Percentiles rank a stretch among this genome's conserved stretches.
Evolutionary conservation across 2,329 filamentous ascomycete species (phyloP).

Genomic region (Diplodia scrobiculata): DNA sequence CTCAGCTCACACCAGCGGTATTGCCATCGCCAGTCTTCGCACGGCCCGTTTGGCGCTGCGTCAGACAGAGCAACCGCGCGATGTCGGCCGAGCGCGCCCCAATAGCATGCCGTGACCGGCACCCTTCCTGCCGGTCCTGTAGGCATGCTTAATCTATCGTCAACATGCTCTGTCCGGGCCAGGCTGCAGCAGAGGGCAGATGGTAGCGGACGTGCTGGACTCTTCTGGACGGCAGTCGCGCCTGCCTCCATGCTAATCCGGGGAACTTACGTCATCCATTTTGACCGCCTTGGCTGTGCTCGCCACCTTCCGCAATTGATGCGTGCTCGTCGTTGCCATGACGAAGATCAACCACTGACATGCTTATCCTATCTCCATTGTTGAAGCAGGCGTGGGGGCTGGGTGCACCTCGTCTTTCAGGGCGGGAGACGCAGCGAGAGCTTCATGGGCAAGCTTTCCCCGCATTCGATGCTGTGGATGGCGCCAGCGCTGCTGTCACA

Average conservation of each 20-base stretch:
- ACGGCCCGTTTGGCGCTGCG: conserved; percentile 12
- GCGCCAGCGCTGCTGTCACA: conserved; percentile 11
- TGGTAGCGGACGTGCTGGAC: conserved; percentile 1
- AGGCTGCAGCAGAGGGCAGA: background rate
- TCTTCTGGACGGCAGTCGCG: background rate
- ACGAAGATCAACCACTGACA: background rate
- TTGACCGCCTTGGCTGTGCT: background rate
- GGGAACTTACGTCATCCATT: conserved; percentile 19
- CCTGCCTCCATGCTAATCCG: conserved; percentile 18
- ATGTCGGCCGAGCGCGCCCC: conserved; percentile 7
- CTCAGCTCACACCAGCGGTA: conserved; percentile 5
- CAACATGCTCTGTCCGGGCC: background rate
- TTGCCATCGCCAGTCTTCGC: background rate
- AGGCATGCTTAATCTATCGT: conserved; percentile 2
- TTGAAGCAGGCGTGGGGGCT: background rate
- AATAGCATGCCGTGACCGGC: background rate
- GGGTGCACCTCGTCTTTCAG: background rate
- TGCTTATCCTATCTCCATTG: background rate
- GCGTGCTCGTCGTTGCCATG: background rate
- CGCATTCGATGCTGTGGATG: conserved; percentile 11
- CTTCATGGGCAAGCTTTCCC: conserved; percentile 18
- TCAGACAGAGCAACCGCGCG: conserved; percentile 9
- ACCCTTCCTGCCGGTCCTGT: background rate
- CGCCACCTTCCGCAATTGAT: background rate
- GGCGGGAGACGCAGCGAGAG: background rate